Percentiles rank a stretch among this genome's conserved stretches.
Conservation (phyloP, 2,329 filamentous ascomycete genomes). For the Diaporthe batatas region DNA sequence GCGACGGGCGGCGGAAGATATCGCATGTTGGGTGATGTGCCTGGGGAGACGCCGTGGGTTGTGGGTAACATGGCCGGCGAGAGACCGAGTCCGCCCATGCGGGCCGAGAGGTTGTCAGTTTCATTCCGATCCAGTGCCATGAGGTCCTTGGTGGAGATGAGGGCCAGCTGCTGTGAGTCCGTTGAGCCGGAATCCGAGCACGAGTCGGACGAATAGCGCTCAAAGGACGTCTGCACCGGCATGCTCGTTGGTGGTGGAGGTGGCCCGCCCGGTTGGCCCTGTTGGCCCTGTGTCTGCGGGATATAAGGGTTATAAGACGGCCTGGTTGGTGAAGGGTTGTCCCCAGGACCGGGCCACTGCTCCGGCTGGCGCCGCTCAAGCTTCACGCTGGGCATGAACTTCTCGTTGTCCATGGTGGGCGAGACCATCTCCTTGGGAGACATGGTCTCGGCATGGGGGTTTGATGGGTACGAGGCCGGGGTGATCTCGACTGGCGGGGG, state of each 20-base stretch:
- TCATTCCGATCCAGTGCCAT: conserved; percentile 59
- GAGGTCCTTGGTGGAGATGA: conserved; percentile 69
- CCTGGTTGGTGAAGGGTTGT: conserved; percentile 38
- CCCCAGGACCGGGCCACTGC: conserved; percentile 30
- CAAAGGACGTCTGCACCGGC: conserved; percentile 51
- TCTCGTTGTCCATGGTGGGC: conserved; percentile 55
- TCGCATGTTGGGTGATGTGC: conserved; percentile 50
- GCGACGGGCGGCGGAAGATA: conserved; percentile 52
- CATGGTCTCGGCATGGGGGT: conserved; percentile 42
- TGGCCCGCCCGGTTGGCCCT: conserved; percentile 38
- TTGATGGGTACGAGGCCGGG: conserved; percentile 44
- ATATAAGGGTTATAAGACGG: conserved; percentile 36
- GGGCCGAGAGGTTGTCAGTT: conserved; percentile 56
- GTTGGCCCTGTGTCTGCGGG: not conserved
- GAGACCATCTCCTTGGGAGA: conserved; percentile 55
- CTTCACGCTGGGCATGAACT: conserved; percentile 56
- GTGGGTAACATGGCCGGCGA: conserved; percentile 49
- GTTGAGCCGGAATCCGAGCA: conserved; percentile 48
- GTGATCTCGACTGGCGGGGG: conserved; percentile 43
- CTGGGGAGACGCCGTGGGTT: conserved; percentile 55
- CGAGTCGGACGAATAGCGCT: conserved; percentile 55
- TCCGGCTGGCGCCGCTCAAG: conserved; percentile 53
- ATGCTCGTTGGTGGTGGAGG: conserved; percentile 35
- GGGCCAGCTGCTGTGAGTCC: conserved; percentile 54
- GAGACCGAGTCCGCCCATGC: conserved; percentile 58